A percentile compares a stretch with the other conserved stretches of the same genome.
Conservation (phyloP, 2,329 filamentous ascomycete species). For the Dothideomycetidae sp. region DNA sequence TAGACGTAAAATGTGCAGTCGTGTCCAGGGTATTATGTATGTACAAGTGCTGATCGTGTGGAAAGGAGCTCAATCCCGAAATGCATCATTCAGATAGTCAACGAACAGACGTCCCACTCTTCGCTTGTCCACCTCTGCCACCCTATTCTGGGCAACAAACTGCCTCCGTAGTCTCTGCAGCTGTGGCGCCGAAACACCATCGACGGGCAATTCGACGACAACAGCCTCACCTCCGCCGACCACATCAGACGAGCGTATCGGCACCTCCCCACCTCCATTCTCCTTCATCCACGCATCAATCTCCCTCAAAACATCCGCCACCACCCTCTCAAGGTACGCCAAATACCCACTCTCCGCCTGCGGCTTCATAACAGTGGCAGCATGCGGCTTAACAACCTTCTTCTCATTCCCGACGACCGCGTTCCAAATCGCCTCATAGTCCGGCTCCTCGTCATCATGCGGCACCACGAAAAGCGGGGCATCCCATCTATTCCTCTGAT, state of each 20-base stretch:
- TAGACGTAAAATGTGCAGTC: background rate
- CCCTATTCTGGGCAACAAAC: constrained; percentile 60
- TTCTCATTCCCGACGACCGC: constrained; percentile 45
- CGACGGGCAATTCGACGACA: constrained; percentile 50
- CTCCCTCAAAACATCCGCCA: constrained; percentile 58
- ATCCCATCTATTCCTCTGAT: constrained; percentile 74
- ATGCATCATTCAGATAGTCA: constrained; percentile 29
- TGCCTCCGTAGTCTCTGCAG: constrained; percentile 64
- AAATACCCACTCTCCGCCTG: constrained; percentile 55
- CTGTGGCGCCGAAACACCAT: constrained; percentile 52
- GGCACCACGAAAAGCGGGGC: constrained; percentile 67
- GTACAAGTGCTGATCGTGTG: background rate
- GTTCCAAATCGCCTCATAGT: constrained; percentile 61
- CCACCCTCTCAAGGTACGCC: constrained; percentile 65
- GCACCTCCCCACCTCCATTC: constrained; percentile 45
- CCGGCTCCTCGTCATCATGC: constrained; percentile 57
- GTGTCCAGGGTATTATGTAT: background rate
- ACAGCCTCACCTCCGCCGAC: constrained; percentile 34
- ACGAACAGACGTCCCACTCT: constrained; percentile 27
- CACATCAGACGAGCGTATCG: constrained; percentile 21
- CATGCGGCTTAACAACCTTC: constrained; percentile 57
- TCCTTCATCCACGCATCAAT: constrained; percentile 55
- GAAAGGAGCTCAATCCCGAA: constrained; percentile 17
- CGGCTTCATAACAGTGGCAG: constrained; percentile 56
- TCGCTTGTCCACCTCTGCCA: constrained; percentile 36